These are phyloP conservation scores for Annulohypoxylon nitens DNA, from an alignment of 495 filamentous ascomycete genomes.

Conservation along the genomic window DNA sequence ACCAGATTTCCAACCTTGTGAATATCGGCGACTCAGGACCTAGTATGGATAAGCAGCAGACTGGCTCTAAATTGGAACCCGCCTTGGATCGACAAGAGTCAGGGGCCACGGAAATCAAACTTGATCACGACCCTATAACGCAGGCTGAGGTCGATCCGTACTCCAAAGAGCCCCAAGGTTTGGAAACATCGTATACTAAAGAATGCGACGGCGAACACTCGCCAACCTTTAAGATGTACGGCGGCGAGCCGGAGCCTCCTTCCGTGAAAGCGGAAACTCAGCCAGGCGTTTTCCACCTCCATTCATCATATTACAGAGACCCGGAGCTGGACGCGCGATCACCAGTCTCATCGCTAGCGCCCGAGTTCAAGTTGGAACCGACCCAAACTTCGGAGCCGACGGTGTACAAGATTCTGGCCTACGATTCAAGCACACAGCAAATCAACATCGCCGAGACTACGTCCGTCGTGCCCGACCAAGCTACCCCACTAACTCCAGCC, in stretches of 20 bases:
- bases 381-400: slow-evolving; percentile 52
- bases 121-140: slow-evolving; percentile 24
- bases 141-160: slow-evolving; percentile 52
- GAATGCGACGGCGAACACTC: slow-evolving; percentile 49
- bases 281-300: slow-evolving; percentile 23
- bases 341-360: slow-evolving; percentile 12
- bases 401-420: slow-evolving; percentile 79
- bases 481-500: slow-evolving; percentile 64
- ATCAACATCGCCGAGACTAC: slow-evolving; percentile 73
- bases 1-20: slow-evolving; percentile 43
- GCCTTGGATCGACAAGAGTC: slow-evolving; percentile 40
- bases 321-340: slow-evolving; percentile 46
- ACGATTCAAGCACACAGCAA: slow-evolving; percentile 72
- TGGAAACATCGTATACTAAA: slow-evolving; percentile 54
- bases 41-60: slow-evolving; percentile 51
- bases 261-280: slow-evolving; percentile 9
- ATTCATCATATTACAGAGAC: slow-evolving; percentile 40
- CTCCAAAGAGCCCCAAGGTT: slow-evolving; percentile 54
- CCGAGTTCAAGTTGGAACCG: slow-evolving; percentile 19
- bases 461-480: slow-evolving; percentile 64
- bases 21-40: slow-evolving; percentile 50
- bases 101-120: slow-evolving; percentile 24
- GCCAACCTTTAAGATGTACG: slow-evolving; percentile 49
- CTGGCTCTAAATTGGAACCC: slow-evolving; percentile 45
- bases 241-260: slow-evolving; percentile 30